Percentiles rank a stretch among this genome's conserved stretches.
Conservation (phyloP, 495 filamentous ascomycete species). For the Haplographium delicatum region DNA sequence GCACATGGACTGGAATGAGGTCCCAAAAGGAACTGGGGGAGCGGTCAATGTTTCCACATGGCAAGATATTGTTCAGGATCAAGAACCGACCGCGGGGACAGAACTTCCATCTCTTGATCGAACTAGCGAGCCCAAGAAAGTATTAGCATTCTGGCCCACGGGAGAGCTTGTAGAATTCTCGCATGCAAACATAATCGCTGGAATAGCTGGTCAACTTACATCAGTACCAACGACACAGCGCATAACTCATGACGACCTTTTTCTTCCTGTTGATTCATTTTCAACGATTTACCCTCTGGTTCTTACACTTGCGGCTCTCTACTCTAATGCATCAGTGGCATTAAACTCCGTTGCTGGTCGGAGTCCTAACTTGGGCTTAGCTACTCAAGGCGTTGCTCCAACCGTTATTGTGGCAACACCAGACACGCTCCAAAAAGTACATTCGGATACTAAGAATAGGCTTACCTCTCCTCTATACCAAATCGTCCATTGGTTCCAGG, state of each 20-base stretch:
- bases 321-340: conserved; percentile 76
- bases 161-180: conserved; percentile 74
- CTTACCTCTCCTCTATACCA: conserved; percentile 38
- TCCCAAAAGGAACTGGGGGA: conserved; percentile 66
- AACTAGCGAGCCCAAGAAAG: conserved; percentile 46
- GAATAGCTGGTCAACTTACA: conserved; percentile 68
- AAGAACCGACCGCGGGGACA: conserved; percentile 44
- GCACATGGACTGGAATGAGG: conserved; percentile 86
- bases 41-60: conserved; percentile 75
- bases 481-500: conserved; percentile 51
- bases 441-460: conserved; percentile 43
- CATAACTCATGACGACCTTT: conserved; percentile 66
- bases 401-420: conserved; percentile 81
- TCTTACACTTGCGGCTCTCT: conserved; percentile 77
- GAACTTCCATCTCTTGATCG: conserved; percentile 39
- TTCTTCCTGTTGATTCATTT: conserved; percentile 83
- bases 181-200: conserved; percentile 74
- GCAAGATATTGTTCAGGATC: conserved; percentile 71
- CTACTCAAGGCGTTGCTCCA: conserved; percentile 67
- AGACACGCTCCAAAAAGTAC: conserved; percentile 61
- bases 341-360: conserved; percentile 79
- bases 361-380: conserved; percentile 62
- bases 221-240: conserved; percentile 69
- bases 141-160: conserved; percentile 57
- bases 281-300: conserved; percentile 72